Evolutionary conservation across 129 eudicot genomes (phyloP).

Genomic region (Oenanthe sinensis): DNA sequence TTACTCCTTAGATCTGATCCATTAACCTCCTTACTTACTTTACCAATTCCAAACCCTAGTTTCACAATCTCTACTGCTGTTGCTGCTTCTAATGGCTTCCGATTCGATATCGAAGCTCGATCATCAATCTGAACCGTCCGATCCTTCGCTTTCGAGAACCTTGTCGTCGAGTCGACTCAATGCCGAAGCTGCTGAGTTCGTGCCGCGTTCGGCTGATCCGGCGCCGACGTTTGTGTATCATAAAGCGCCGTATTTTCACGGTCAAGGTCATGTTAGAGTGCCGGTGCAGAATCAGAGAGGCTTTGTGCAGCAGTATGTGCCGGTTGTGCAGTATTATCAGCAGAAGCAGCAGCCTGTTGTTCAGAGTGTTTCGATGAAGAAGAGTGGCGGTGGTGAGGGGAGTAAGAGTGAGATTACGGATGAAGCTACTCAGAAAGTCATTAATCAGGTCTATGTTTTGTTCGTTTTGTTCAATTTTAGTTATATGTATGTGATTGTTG

Average conservation of each 20-base stretch:
- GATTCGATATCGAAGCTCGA: background rate
- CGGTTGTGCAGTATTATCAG: conserved; percentile 1
- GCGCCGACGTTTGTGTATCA: background rate
- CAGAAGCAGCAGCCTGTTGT: background rate
- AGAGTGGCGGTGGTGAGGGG: background rate
- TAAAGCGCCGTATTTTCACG: background rate
- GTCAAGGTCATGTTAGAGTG: background rate
- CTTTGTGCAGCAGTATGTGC: background rate
- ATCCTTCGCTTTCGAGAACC: conserved; percentile 29
- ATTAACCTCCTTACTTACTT: background rate
- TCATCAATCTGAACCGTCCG: background rate
- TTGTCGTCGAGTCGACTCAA: conserved; percentile 51
- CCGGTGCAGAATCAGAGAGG: conserved; percentile 1
- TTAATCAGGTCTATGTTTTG: conserved; percentile 45
- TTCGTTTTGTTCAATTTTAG: too few species aligned
- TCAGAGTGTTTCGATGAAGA: background rate
- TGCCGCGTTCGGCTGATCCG: conserved; percentile 44
- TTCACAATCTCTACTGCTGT: background rate
- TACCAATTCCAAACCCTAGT: conserved; percentile 14
- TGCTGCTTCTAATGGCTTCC: background rate
- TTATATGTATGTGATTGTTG: background rate
- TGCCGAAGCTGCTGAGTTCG: conserved; percentile 81
- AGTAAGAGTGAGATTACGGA: conserved; percentile 4
- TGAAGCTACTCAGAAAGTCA: conserved; percentile 25
- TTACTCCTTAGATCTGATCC: background rate